These are phyloP conservation scores for Pyrenula aspistea DNA, from an alignment of 495 filamentous ascomycete genomes.

Conservation along the genomic window DNA sequence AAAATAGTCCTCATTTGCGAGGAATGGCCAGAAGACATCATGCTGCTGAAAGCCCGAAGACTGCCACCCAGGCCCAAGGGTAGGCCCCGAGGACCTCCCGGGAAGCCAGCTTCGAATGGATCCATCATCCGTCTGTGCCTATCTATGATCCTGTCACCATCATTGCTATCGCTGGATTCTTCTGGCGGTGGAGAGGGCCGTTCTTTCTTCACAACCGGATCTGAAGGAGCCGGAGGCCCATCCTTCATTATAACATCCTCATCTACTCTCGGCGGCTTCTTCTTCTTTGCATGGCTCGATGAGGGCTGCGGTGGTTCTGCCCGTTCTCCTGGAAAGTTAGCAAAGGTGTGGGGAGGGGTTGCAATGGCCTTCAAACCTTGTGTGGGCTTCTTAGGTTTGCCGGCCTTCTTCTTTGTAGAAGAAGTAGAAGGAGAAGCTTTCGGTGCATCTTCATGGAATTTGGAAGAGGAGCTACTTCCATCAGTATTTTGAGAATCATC, in stretches of 20 bases:
- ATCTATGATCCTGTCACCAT: conserved; percentile 35
- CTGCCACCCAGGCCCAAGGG: conserved; percentile 64
- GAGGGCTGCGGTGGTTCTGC: conserved; percentile 14
- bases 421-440: conserved; percentile 1
- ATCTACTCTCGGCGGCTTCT: conserved; percentile 39
- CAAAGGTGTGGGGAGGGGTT: not conserved
- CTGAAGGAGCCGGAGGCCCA: conserved; percentile 27
- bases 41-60: conserved; percentile 69
- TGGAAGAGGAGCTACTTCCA: not conserved
- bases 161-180: conserved; percentile 48
- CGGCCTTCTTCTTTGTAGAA: not conserved
- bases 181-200: conserved; percentile 26
- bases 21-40: conserved; percentile 74
- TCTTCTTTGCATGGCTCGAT: conserved; percentile 36
- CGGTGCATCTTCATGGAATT: conserved; percentile 2
- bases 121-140: conserved; percentile 66
- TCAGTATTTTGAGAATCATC: not conserved
- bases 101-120: conserved; percentile 60
- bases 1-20: conserved; percentile 74
- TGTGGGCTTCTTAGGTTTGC: conserved; percentile 30
- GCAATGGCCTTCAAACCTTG: conserved; percentile 23
- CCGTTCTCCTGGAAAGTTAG: not conserved
- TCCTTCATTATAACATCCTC: conserved; percentile 41
- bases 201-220: conserved; percentile 23
- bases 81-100: conserved; percentile 52